These are phyloP conservation scores for Glaciozyma antarctica DNA, from an alignment of 768 basidiomycete species.

Conservation along the genomic window DNA sequence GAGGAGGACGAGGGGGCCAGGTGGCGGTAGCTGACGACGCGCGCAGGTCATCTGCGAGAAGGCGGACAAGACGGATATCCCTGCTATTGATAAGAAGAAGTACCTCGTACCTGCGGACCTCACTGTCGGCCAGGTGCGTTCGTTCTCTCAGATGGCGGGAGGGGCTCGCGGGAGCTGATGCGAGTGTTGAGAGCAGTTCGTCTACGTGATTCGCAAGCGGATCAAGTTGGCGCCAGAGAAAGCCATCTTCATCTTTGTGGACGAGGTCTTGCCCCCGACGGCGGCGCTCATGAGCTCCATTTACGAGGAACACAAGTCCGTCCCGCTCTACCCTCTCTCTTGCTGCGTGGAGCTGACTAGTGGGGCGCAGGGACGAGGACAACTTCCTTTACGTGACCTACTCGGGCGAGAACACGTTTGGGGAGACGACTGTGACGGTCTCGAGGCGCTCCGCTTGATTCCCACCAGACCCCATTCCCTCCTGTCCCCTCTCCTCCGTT, in stretches of 20 bases:
- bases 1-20: background rate
- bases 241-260: conserved; percentile 99
- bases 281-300: conserved; percentile 97
- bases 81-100: conserved; percentile 99
- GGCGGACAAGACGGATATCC: conserved; percentile 95
- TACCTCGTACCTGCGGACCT: conserved; percentile 85
- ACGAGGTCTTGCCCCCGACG: conserved; percentile 95
- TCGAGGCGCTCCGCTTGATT: background rate
- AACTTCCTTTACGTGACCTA: conserved; percentile 93
- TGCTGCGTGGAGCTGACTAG: conserved; percentile 8
- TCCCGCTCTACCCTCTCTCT: conserved; percentile 26
- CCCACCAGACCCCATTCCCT: too few relatives aligned
- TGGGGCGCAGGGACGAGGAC: conserved; percentile 74
- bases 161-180: background rate
- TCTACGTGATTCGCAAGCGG: conserved; percentile 98
- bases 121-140: conserved; percentile 30
- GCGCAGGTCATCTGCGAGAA: conserved; percentile 98
- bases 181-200: conserved; percentile 62
- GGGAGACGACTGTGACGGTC: conserved; percentile 35
- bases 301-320: conserved; percentile 99
- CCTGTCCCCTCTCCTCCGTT: too few relatives aligned
- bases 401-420: conserved; percentile 96
- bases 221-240: conserved; percentile 99
- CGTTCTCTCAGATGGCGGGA: background rate
- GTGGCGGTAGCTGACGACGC: background rate